A percentile compares a stretch with the other conserved stretches of the same genome.
phyloP scores from a whole-genome alignment of 208 protist species.

The Crithidia bombi region DNA sequence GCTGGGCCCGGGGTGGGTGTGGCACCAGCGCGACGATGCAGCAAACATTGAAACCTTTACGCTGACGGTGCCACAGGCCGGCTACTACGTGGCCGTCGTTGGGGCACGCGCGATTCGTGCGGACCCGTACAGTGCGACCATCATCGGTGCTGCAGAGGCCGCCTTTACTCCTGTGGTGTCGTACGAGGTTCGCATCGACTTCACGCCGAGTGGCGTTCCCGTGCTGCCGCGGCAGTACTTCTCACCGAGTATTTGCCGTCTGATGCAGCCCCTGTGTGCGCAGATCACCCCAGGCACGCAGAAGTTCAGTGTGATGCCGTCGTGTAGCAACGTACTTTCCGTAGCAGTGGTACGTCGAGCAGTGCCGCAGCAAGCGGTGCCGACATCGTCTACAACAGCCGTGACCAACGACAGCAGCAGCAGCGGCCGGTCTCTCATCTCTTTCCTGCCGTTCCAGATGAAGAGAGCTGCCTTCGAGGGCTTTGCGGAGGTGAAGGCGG shows the following conservation, averaged over 20 bases:
- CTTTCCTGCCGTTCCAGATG: constrained; percentile 62
- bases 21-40: constrained; percentile 79
- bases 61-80: constrained; percentile 70
- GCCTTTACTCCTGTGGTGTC: constrained; percentile 65
- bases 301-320: constrained; percentile 77
- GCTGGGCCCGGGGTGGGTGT: constrained; percentile 77
- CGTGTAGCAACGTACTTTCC: constrained; percentile 77
- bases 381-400: constrained; percentile 3
- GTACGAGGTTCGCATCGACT: constrained; percentile 82
- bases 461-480: constrained; percentile 53
- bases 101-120: constrained; percentile 67
- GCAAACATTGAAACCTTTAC: constrained; percentile 75
- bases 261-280: constrained; percentile 64
- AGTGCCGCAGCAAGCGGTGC: not conserved
- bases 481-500: constrained; percentile 39
- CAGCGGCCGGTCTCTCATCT: constrained; percentile 39
- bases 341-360: constrained; percentile 59
- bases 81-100: constrained; percentile 77
- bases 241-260: constrained; percentile 67
- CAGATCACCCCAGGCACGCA: constrained; percentile 52
- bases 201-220: constrained; percentile 55
- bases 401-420: not conserved
- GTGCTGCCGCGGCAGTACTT: constrained; percentile 79
- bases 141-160: constrained; percentile 32
- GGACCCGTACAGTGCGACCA: constrained; percentile 66